Percentiles rank a stretch among this genome's conserved stretches.
Conservation (phyloP, 2,329 filamentous ascomycete species). For the Pezizomycotina sp. region DNA sequence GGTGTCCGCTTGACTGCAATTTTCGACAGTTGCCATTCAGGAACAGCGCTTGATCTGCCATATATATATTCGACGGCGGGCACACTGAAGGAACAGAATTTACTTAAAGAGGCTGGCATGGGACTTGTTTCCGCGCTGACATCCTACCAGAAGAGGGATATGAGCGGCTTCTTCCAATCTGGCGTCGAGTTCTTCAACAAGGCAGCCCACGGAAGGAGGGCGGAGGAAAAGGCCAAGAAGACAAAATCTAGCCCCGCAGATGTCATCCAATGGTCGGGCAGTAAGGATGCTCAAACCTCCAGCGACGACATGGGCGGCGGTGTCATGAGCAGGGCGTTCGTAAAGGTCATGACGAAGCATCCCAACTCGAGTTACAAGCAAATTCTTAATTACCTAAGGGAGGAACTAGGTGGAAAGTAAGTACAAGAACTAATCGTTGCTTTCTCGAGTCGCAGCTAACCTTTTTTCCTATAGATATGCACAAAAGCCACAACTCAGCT, state of each 20-base stretch:
- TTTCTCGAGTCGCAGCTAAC: constrained; percentile 19
- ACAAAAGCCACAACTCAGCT: too few species aligned
- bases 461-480: too few species aligned
- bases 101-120: constrained; percentile 51
- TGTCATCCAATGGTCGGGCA: constrained; percentile 19
- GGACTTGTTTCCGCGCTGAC: constrained; percentile 38
- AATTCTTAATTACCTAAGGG: constrained; percentile 18
- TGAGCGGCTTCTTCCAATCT: constrained; percentile 18
- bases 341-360: constrained; percentile 15
- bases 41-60: constrained; percentile 48
- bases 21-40: constrained; percentile 51
- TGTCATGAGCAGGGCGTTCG: constrained; percentile 12
- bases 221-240: constrained; percentile 18
- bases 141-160: constrained; percentile 9
- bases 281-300: constrained; percentile 19
- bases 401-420: constrained; percentile 18
- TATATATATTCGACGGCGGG: constrained; percentile 55
- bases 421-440: constrained; percentile 17
- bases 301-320: constrained; percentile 17
- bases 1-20: constrained; percentile 46
- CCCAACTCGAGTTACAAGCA: constrained; percentile 18
- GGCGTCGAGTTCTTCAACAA: constrained; percentile 18
- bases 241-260: constrained; percentile 18
- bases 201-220: constrained; percentile 12
- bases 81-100: constrained; percentile 50